Conservation (phyloP, 2,329 filamentous ascomycete species). For the Pseudogymnoascus sp. region DNA sequence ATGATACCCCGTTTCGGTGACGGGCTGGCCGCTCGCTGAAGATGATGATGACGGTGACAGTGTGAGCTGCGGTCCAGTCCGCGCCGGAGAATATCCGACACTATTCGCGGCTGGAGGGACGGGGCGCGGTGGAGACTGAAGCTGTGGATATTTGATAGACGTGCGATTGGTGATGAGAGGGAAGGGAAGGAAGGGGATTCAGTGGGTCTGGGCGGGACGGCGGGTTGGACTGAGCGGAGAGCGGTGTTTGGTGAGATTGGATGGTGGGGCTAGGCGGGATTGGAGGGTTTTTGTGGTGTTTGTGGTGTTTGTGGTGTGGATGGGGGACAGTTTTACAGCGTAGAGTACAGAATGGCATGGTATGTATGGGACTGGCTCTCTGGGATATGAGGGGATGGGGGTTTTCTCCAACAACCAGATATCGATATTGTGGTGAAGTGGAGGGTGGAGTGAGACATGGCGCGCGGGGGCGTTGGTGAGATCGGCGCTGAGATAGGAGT, state of each 20-base stretch:
- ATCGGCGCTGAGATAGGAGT: neutral
- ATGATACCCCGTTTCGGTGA: neutral
- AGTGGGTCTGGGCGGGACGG: neutral
- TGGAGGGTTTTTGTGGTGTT: neutral
- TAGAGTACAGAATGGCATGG: neutral
- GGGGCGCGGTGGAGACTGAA: neutral
- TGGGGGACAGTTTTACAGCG: neutral
- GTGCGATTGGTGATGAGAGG: neutral
- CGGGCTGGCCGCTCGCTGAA: neutral
- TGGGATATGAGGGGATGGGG: neutral
- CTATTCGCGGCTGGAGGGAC: slow-evolving; percentile 3
- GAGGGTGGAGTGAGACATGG: slow-evolving; percentile 2
- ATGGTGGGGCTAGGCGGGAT: neutral
- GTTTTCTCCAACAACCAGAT: neutral
- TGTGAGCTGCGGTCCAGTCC: slow-evolving; percentile 1
- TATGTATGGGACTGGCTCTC: neutral
- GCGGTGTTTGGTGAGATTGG: neutral
- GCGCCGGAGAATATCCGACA: neutral
- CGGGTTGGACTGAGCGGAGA: neutral
- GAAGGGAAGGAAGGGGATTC: neutral
- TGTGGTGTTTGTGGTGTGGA: neutral
- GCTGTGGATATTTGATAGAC: neutral
- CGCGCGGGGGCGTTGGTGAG: neutral
- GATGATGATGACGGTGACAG: neutral
- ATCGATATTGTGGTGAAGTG: neutral